A percentile compares a stretch with the other conserved stretches of the same genome.
Conservation (phyloP, 345 rosid species). For the Rubroshorea leprosula region DNA sequence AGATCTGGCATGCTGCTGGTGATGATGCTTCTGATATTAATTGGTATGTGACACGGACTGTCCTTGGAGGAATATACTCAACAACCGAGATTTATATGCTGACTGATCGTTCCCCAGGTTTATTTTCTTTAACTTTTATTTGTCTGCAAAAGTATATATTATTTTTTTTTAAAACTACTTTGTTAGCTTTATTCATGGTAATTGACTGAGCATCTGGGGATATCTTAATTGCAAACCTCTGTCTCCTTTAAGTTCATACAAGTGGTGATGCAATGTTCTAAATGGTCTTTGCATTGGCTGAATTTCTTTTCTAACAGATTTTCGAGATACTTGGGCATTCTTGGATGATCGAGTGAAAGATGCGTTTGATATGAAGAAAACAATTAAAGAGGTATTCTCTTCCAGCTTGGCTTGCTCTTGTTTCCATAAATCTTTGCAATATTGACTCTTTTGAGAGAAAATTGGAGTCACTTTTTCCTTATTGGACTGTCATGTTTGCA, state of each 20-base stretch:
- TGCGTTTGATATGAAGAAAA: conserved; percentile 82
- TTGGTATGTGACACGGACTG: conserved; percentile 87
- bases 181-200: no score
- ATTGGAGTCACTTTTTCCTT: background rate
- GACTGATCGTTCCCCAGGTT: conserved; percentile 88
- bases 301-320: conserved; percentile 34
- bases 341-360: conserved; percentile 79
- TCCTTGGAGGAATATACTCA: conserved; percentile 91
- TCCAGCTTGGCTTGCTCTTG: conserved; percentile 3
- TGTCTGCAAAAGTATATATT: no score
- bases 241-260: no score
- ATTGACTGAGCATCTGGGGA: background rate
- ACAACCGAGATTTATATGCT: conserved; percentile 94
- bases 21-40: conserved; percentile 69
- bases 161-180: no score
- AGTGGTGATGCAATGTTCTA: no score
- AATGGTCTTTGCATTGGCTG: background rate
- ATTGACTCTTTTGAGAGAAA: background rate
- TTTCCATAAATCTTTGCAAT: background rate
- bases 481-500: conserved; percentile 26
- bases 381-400: conserved; percentile 69
- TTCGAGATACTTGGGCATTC: conserved; percentile 74
- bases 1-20: conserved; percentile 82
- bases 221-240: no score
- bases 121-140: conserved; percentile 5